These are phyloP conservation scores for Eucalyptus melliodora DNA, from an alignment of 345 rosid genomes.

Conservation along the genomic window DNA sequence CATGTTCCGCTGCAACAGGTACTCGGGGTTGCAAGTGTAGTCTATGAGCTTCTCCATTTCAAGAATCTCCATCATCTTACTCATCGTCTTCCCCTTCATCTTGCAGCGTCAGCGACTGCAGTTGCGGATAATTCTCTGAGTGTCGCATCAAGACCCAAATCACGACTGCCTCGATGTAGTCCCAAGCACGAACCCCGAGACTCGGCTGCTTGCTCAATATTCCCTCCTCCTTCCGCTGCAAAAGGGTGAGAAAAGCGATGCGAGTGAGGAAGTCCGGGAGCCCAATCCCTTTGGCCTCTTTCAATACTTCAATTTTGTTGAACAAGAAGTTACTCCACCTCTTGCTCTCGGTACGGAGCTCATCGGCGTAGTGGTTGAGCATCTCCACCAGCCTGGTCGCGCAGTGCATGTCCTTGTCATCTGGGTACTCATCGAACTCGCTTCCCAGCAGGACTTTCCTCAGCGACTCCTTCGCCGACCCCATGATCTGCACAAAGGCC, in stretches of 20 bases:
- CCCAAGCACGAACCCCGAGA: neutral
- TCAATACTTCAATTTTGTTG: slow-evolving; percentile 5
- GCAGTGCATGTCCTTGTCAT: slow-evolving; percentile 15
- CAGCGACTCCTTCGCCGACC: slow-evolving; percentile 21
- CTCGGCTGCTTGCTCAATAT: no score
- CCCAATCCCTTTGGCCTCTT: slow-evolving; percentile 13
- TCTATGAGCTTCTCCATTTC: slow-evolving; percentile 26
- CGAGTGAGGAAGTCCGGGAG: slow-evolving; percentile 21
- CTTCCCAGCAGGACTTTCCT: slow-evolving; percentile 20
- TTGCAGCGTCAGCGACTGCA: neutral
- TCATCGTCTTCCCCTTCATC: slow-evolving; percentile 8
- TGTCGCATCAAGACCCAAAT: neutral
- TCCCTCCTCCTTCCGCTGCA: slow-evolving; percentile 1
- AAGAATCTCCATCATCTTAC: slow-evolving; percentile 10
- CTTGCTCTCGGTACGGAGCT: neutral
- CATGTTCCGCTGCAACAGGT: neutral
- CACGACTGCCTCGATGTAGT: slow-evolving; percentile 4
- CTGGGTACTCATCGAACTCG: slow-evolving; percentile 23
- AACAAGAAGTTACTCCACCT: neutral
- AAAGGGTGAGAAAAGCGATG: neutral
- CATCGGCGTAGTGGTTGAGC: neutral
- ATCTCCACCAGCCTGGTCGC: slow-evolving; percentile 12
- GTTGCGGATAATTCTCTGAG: slow-evolving; percentile 1
- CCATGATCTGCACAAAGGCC: slow-evolving; percentile 21
- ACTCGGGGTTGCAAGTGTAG: neutral